phyloP scores from a whole-genome alignment of 1,139 yeast species.

The Eremothecium coryli region DNA sequence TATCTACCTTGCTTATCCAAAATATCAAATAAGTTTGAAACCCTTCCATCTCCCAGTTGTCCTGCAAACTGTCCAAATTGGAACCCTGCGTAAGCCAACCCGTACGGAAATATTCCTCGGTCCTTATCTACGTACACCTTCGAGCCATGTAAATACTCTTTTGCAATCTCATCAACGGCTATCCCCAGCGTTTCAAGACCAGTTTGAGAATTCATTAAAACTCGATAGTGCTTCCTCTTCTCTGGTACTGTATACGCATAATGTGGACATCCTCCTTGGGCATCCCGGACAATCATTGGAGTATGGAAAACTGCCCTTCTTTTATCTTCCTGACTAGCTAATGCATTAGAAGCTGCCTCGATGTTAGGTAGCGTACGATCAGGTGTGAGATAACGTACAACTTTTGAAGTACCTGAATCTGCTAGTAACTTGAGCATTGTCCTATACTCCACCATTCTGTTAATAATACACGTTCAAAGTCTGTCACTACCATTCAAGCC shows the following conservation, averaged over 20 bases:
- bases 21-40: conserved; percentile 67
- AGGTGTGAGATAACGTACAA: conserved; percentile 38
- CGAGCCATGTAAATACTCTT: conserved; percentile 56
- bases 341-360: conserved; percentile 39
- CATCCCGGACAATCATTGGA: conserved; percentile 49
- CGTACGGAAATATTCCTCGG: conserved; percentile 60
- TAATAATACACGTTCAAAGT: background rate
- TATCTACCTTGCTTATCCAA: conserved; percentile 32
- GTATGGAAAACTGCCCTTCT: conserved; percentile 33
- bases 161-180: conserved; percentile 38
- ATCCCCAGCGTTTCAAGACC: conserved; percentile 59
- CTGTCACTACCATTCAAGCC: too few species aligned
- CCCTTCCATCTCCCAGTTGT: conserved; percentile 94
- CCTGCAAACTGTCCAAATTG: conserved; percentile 97
- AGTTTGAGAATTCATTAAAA: conserved; percentile 48
- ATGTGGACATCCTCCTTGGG: conserved; percentile 38
- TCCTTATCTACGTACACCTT: conserved; percentile 31
- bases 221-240: conserved; percentile 42
- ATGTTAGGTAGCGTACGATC: conserved; percentile 50
- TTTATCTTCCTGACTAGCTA: conserved; percentile 16
- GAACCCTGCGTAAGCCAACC: conserved; percentile 92
- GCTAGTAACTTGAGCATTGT: conserved; percentile 14
- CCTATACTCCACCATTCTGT: conserved; percentile 15
- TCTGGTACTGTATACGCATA: conserved; percentile 68
- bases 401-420: conserved; percentile 24